Percentiles rank a stretch among this genome's conserved stretches.
Evolutionary conservation across 192 early-diverging fungal genomes (phyloP).

Genomic region (Piromyces finnis): DNA sequence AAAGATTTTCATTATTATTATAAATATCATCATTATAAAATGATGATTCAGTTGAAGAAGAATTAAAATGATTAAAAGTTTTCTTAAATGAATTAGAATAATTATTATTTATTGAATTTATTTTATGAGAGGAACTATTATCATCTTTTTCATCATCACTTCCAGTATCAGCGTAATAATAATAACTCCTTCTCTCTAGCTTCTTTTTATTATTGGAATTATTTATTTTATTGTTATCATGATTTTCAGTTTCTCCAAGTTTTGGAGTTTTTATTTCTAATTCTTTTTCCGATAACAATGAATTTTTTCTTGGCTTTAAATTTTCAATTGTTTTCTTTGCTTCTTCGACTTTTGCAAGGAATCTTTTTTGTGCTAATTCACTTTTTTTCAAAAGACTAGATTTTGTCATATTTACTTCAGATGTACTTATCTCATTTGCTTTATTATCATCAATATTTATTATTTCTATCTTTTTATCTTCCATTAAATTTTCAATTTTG

Average conservation of each 20-base stretch:
- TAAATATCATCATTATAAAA: background rate
- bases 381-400: background rate
- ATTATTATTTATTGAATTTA: background rate
- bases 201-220: background rate
- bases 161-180: background rate
- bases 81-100: background rate
- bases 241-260: background rate
- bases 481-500: background rate
- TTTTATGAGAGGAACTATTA: background rate
- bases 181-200: background rate
- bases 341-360: background rate
- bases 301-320: background rate
- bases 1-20: background rate
- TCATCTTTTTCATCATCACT: background rate
- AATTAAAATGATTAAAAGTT: background rate
- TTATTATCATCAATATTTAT: background rate
- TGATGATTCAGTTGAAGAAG: background rate
- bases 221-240: background rate
- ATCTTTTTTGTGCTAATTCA: background rate
- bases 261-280: background rate
- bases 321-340: background rate
- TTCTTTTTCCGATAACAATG: background rate
- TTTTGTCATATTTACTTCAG: background rate
- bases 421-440: background rate
- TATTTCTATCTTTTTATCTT: background rate